A percentile compares a stretch with the other conserved stretches of the same genome.
These are phyloP conservation scores for Berkeleyomyces rouxiae DNA, from an alignment of 2,329 filamentous ascomycete species.

Conservation along the genomic window DNA sequence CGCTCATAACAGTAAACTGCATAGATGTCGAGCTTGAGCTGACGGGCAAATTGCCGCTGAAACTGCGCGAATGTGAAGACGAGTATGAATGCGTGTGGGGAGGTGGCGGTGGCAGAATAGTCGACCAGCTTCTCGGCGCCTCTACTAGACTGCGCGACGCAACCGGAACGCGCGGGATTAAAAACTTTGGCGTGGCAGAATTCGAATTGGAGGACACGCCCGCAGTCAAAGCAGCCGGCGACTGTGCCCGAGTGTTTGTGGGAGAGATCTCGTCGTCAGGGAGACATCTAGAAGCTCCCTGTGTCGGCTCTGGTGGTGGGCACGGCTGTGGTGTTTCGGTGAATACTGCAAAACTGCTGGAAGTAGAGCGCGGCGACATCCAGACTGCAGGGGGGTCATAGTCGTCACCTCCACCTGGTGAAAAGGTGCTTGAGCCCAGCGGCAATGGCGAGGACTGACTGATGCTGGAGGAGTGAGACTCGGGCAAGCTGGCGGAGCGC, in stretches of 20 bases:
- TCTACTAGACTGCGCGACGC: slow-evolving; percentile 6
- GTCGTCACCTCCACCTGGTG: slow-evolving; percentile 7
- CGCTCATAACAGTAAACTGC: slow-evolving; percentile 1
- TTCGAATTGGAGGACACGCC: background rate
- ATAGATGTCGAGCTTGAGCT: background rate
- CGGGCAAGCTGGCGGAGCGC: background rate
- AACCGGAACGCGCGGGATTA: background rate
- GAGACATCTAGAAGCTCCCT: background rate
- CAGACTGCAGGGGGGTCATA: slow-evolving; percentile 12
- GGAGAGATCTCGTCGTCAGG: background rate
- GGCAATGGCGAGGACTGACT: background rate
- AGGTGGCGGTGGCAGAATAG: slow-evolving; percentile 1
- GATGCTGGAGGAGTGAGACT: background rate
- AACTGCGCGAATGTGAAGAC: background rate
- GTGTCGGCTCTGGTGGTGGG: background rate
- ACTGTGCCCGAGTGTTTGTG: background rate
- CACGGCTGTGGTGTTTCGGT: background rate
- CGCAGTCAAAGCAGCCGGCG: background rate
- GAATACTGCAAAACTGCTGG: background rate
- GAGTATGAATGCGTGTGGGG: background rate
- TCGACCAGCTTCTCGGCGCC: slow-evolving; percentile 3
- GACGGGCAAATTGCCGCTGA: slow-evolving; percentile 1
- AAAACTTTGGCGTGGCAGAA: background rate
- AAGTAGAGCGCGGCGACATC: slow-evolving; percentile 4
- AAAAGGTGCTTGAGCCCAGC: slow-evolving; percentile 10